A percentile compares a stretch with the other conserved stretches of the same genome.
These are phyloP conservation scores for Tagetes erecta DNA, from an alignment of 129 eudicot species.

Conservation along the genomic window DNA sequence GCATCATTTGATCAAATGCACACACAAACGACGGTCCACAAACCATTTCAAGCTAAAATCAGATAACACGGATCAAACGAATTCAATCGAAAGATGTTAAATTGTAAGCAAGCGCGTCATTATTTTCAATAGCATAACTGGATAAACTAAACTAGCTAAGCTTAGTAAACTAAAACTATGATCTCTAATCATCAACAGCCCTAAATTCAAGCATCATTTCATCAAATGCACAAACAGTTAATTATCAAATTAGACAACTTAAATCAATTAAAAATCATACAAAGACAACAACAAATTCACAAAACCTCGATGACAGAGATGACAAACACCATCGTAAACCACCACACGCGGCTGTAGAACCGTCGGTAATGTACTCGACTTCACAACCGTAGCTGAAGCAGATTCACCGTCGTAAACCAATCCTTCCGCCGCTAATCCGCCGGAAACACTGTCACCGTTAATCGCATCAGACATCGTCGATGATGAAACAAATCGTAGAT, in stretches of 20 bases:
- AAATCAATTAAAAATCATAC: background rate
- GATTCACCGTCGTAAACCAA: slow-evolving; percentile 26
- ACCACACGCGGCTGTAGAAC: slow-evolving; percentile 82
- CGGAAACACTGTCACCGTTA: slow-evolving; percentile 22
- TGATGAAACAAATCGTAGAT: slow-evolving; percentile 20
- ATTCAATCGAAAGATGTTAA: too few relatives aligned
- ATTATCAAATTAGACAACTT: slow-evolving; percentile 5
- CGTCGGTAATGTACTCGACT: slow-evolving; percentile 32
- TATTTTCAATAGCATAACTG: background rate
- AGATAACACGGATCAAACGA: too few relatives aligned
- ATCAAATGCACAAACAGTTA: background rate
- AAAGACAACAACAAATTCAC: background rate
- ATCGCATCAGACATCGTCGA: slow-evolving; percentile 24
- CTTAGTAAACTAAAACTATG: slow-evolving; percentile 3
- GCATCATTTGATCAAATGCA: background rate
- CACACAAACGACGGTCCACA: too few relatives aligned
- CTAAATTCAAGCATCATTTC: background rate
- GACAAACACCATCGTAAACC: slow-evolving; percentile 90
- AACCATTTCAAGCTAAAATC: too few relatives aligned
- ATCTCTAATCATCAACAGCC: slow-evolving; percentile 1
- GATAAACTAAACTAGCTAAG: background rate
- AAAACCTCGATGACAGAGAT: slow-evolving; percentile 81
- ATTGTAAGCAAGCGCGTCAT: background rate
- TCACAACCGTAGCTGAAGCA: slow-evolving; percentile 22
- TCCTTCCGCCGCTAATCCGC: slow-evolving; percentile 42